Evolutionary conservation across 306 rosid species (phyloP), one percentile per base, ranked within the genome.

Genomic region (Clitoria ternatea): DNA sequence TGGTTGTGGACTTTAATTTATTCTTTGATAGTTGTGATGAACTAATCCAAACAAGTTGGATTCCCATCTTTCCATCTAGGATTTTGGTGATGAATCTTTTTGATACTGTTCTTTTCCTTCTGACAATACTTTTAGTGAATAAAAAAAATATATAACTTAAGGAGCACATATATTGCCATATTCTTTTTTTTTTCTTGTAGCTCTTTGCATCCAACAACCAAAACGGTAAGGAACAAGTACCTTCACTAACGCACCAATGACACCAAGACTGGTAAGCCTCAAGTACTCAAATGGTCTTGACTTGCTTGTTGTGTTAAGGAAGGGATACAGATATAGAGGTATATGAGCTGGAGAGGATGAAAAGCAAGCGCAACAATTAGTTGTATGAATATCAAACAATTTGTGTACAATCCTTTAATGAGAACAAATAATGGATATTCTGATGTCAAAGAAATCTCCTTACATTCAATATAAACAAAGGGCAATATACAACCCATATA

Each of bases 261-360:
- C 98, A 81, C 98, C 98, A 65, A 94, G 87, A 76, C 97, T 94
- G 56, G 97, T 94, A 19, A 94, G 96, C 78, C 98, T 90, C 87
- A 94, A 83, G 85, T 94, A 94, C 83, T 94, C 98, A 52, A 90
- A 94, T 5, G 96, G 98, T 69, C 97, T 87, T 3, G 97, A 85
- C 83, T 89, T 94, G 88, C 98, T 94, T 56, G 96, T 87, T 39
- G 97, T 94, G 74, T 94, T 94, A 1, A 94, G 92, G 72, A 94
- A 94, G 45, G 98, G 98, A 73, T 94, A 94, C 49, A 94, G 84
- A 84, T 94, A 94, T 20, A 94, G 69, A 4, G 98, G 95, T 69
- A 94, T 89, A 81, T 94, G 98, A 81, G 98, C 97, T 94, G 94
- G 73, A 81, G 52, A 72, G 69, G 27, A 79, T 24, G 78, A 67